Conservation (phyloP, 768 basidiomycete genomes). For the Russula compacta region DNA sequence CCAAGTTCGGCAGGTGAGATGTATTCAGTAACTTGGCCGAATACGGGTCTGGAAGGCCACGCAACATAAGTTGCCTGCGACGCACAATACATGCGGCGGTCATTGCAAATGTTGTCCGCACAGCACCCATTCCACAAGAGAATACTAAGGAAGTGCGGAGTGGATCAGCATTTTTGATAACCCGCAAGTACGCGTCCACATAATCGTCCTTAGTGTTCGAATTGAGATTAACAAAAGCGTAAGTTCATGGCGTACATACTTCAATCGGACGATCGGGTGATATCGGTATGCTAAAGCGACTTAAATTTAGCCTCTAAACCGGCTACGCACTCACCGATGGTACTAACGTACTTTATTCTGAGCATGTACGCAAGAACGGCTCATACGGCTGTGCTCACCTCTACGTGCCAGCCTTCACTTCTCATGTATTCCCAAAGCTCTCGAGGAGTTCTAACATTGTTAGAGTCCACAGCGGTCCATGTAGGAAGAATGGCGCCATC, state of each 20-base stretch:
- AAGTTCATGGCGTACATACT: conserved; percentile 31
- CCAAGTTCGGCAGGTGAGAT: conserved; percentile 17
- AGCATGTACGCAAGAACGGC: not conserved
- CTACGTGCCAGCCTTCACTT: conserved; percentile 83
- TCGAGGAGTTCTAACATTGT: conserved; percentile 75
- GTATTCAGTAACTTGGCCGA: conserved; percentile 29
- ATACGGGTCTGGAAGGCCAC: conserved; percentile 76
- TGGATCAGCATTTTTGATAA: conserved; percentile 76
- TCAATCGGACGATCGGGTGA: conserved; percentile 88
- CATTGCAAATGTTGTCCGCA: conserved; percentile 96
- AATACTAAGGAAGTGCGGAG: conserved; percentile 78
- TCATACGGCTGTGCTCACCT: conserved; percentile 38
- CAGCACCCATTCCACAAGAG: conserved; percentile 95
- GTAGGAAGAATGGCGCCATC: conserved; percentile 82
- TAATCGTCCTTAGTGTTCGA: conserved; percentile 67
- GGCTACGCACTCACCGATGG: conserved; percentile 45
- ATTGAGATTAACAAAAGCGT: not conserved
- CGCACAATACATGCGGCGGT: conserved; percentile 83
- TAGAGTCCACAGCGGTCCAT: conserved; percentile 84
- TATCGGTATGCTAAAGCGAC: conserved; percentile 70
- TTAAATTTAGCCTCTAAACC: conserved; percentile 4
- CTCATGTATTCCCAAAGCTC: conserved; percentile 82
- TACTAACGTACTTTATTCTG: conserved; percentile 38
- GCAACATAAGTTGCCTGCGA: conserved; percentile 52
- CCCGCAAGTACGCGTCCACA: conserved; percentile 82